Base-by-base conservation (phyloP, 2,329 filamentous ascomycete species). In the Exophiala sp. region DNA sequence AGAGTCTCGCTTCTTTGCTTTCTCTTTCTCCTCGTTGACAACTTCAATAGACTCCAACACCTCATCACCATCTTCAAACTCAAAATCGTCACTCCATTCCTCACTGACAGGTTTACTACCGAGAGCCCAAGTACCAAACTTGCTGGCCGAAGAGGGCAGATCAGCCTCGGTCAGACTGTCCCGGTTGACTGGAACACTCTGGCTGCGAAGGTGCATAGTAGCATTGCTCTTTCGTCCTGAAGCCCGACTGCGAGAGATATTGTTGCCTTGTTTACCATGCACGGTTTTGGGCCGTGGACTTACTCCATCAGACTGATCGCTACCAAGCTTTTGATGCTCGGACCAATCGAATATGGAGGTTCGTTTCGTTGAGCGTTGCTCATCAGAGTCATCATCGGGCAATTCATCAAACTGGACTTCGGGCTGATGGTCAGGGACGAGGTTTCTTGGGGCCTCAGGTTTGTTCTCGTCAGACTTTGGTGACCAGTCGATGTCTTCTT, bases 41-140 rank as follows among this genome's bases (percentile, higher is more conserved):
- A n/a, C 32, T 16, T 47, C 45, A 9, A 35, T n/a, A 4, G 40
- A 20, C 20, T 63, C 62, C 32, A 66, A 60, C 2, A 50, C 40
- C 33, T 79, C 76, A 21, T 75, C 71, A 10, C 72, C 66, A 44
- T 83, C 80, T 18, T 80, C 79, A 66, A 86, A 85, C 52, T 85
- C 83, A 63, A 86, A 86, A 63, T 86, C 83, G 49, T 83, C 82
- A 63, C 86, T 83, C 83, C 83, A 86, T 65, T 86, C 83, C 65
- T 86, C 83, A 20, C 79, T 85, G 18, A 83, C 81, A 43, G 79
- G 82, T 64, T 86, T 86, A 66, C 77, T 83, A 14, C 83, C 83
- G 29, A 85, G 72, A n/a, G 81, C 81, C 83, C 83, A 86, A 3
- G 83, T 84, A 38, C 81, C 82, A 64, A 85, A 85, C 63, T 86